A percentile compares a stretch with the other conserved stretches of the same genome.
Evolutionary conservation across 208 protist genomes (phyloP).

Genomic region (Tritrichomonas musculus): DNA sequence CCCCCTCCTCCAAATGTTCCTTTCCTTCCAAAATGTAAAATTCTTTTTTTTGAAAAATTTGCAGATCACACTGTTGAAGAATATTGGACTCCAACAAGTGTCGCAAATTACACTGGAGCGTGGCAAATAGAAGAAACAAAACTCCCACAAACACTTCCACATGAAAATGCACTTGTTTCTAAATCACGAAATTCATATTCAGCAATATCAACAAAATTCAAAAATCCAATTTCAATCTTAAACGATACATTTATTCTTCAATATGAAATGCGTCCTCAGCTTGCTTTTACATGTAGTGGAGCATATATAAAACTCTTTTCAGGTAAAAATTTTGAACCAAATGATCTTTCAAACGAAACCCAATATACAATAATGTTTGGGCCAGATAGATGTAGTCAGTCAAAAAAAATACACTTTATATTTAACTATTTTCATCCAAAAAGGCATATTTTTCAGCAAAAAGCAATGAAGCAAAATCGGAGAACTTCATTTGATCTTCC

Average conservation of each 20-base stretch:
- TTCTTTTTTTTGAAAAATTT: no score
- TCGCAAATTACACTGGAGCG: slow-evolving; percentile 2
- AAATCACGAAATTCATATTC: neutral
- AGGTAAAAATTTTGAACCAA: neutral
- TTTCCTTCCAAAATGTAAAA: no score
- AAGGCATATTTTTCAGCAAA: slow-evolving; percentile 37
- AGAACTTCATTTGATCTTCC: neutral
- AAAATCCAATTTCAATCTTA: neutral
- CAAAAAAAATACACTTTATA: slow-evolving; percentile 51
- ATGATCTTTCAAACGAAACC: slow-evolving; percentile 36
- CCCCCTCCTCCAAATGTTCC: no score
- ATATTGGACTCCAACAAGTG: neutral
- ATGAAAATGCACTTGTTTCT: neutral
- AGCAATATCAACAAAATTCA: slow-evolving; percentile 34
- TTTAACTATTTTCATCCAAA: slow-evolving; percentile 41
- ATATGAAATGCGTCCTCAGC: slow-evolving; percentile 45
- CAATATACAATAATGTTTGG: slow-evolving; percentile 56
- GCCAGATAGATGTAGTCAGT: slow-evolving; percentile 50
- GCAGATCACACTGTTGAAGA: no score
- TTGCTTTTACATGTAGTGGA: slow-evolving; percentile 47
- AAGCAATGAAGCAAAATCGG: neutral
- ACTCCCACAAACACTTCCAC: neutral
- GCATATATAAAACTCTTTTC: slow-evolving; percentile 38
- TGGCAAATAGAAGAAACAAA: slow-evolving; percentile 22
- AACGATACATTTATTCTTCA: slow-evolving; percentile 37